These are phyloP conservation scores for Tolypocladium pustulatum DNA, from an alignment of 2,329 filamentous ascomycete species.

Conservation along the genomic window DNA sequence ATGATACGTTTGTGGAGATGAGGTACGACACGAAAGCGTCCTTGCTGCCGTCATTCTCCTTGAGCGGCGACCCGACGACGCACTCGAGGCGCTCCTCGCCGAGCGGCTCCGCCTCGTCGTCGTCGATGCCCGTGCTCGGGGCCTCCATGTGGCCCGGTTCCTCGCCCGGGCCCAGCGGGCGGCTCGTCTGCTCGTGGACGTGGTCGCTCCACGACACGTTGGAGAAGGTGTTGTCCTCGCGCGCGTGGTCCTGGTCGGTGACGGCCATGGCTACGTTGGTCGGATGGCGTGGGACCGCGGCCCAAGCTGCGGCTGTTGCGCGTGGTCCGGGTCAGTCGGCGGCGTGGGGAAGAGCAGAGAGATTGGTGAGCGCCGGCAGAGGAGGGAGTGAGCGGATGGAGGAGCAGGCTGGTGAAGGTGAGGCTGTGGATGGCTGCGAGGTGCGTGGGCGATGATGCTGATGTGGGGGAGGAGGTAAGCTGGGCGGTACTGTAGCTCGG, in stretches of 20 bases:
- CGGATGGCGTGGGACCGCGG: background rate
- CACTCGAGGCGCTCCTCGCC: slow-evolving; percentile 73
- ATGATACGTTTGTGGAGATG: slow-evolving; percentile 71
- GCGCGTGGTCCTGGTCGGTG: slow-evolving; percentile 40
- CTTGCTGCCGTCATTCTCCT: slow-evolving; percentile 94
- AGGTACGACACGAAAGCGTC: slow-evolving; percentile 95
- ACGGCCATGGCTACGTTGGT: slow-evolving; percentile 20
- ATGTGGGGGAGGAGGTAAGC: slow-evolving; percentile 1
- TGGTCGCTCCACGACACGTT: slow-evolving; percentile 70
- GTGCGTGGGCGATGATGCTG: background rate
- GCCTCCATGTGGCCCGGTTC: slow-evolving; percentile 24
- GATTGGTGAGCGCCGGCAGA: background rate
- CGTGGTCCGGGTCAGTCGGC: background rate
- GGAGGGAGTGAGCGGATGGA: background rate
- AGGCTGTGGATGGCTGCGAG: background rate
- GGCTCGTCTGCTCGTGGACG: slow-evolving; percentile 25
- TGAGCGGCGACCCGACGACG: slow-evolving; percentile 70
- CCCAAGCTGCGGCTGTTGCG: background rate
- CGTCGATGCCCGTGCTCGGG: slow-evolving; percentile 36
- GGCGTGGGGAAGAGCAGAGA: background rate
- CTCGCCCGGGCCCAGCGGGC: slow-evolving; percentile 10
- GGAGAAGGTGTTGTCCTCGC: slow-evolving; percentile 64
- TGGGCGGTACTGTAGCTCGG: background rate
- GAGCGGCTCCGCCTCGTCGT: slow-evolving; percentile 50
- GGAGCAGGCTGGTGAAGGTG: background rate